Percentiles rank a stretch among this genome's conserved stretches.
Conservation (phyloP, 2,329 filamentous ascomycete genomes). For the Cryoendolithus antarcticus region DNA sequence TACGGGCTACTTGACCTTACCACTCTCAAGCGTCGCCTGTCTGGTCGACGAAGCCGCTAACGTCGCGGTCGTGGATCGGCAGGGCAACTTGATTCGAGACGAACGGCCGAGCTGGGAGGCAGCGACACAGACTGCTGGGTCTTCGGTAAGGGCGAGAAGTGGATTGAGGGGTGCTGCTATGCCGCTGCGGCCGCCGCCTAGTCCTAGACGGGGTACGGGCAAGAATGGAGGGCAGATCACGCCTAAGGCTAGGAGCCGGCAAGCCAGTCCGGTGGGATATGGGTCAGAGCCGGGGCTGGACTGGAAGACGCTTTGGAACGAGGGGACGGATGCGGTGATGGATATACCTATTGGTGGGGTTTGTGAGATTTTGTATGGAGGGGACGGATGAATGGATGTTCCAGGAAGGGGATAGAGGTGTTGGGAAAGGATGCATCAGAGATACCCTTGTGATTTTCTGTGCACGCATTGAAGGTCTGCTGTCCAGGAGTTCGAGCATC, state of each 20-base stretch:
- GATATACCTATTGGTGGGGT: constrained; percentile 91
- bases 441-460: too few species aligned
- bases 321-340: constrained; percentile 93
- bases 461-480: too few species aligned
- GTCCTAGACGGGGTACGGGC: constrained; percentile 1
- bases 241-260: constrained; percentile 17
- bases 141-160: constrained; percentile 20
- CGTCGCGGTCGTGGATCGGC: constrained; percentile 67
- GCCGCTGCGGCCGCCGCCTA: background rate
- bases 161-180: constrained; percentile 20
- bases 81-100: constrained; percentile 43
- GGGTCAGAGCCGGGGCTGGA: constrained; percentile 34
- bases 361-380: constrained; percentile 82
- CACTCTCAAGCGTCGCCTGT: constrained; percentile 69
- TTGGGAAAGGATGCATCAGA: too few species aligned
- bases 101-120: constrained; percentile 17
- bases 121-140: constrained; percentile 9
- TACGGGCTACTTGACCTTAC: constrained; percentile 72
- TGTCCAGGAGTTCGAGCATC: too few species aligned
- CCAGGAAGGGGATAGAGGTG: too few species aligned
- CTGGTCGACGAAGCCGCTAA: constrained; percentile 84
- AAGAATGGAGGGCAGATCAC: constrained; percentile 22
- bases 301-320: constrained; percentile 78
- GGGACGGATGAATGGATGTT: too few species aligned
- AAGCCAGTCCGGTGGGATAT: constrained; percentile 23